A percentile compares a stretch with the other conserved stretches of the same genome.
Conservation (phyloP, 306 rosid genomes). For the Casuarina glauca region DNA sequence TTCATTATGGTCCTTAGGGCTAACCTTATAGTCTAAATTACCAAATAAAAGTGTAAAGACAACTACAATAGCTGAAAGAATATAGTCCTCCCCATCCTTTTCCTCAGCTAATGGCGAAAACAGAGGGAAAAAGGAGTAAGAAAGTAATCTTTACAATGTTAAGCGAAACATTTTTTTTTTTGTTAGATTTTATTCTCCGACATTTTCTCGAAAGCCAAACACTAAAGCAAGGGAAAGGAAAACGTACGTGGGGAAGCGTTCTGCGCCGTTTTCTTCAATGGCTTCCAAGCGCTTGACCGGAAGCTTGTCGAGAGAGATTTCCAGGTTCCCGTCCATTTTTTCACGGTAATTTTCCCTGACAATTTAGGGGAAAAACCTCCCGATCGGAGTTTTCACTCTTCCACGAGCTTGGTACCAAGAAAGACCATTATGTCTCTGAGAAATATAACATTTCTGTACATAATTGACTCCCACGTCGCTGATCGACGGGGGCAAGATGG, state of each 20-base stretch:
- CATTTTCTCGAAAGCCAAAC: neutral
- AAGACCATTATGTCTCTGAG: neutral
- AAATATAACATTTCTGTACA: neutral
- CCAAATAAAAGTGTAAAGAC: neutral
- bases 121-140: neutral
- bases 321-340: constrained; percentile 57
- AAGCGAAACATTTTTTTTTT: neutral
- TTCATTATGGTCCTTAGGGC: neutral
- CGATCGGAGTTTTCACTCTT: neutral
- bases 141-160: neutral
- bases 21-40: neutral
- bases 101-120: neutral
- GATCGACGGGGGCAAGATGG: neutral
- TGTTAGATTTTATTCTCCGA: neutral
- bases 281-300: constrained; percentile 84
- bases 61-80: neutral
- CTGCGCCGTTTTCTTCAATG: constrained; percentile 80
- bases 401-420: neutral
- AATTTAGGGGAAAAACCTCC: constrained; percentile 19
- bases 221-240: neutral
- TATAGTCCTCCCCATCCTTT: neutral
- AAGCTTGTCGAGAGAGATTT: constrained; percentile 81
- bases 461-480: neutral
- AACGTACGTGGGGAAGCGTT: constrained; percentile 74
- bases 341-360: constrained; percentile 17